A percentile compares a stretch with the other conserved stretches of the same genome.
phyloP scores from a whole-genome alignment of 371 early-diverging fungal species.

The Chytridium lagenaria region DNA sequence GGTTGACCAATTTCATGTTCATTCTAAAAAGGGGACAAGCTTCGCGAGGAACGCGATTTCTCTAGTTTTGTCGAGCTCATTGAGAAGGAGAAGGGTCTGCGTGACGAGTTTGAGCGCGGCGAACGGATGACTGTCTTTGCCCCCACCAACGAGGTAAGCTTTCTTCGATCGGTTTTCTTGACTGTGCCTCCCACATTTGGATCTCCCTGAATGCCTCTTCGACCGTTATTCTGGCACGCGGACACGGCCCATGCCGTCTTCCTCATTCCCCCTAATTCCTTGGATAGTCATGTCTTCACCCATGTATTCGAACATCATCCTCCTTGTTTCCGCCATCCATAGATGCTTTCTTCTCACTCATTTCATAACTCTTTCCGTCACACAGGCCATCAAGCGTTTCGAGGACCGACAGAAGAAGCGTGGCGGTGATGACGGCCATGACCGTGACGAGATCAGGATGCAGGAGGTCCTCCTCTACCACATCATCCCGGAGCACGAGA shows the following conservation, averaged over 20 bases:
- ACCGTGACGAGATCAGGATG: background rate
- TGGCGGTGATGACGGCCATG: background rate
- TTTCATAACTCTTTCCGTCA: too few relatives aligned
- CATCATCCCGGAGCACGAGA: conserved; percentile 30
- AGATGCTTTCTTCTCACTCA: too few relatives aligned
- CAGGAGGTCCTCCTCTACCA: conserved; percentile 32
- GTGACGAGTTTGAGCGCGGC: conserved; percentile 38
- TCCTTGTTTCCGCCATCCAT: too few relatives aligned
- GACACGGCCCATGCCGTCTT: too few relatives aligned
- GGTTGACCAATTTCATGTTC: too few relatives aligned
- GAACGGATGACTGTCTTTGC: conserved; percentile 29
- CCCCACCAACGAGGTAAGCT: conserved; percentile 27
- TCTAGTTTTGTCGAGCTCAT: conserved; percentile 35
- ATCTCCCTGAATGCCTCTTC: too few relatives aligned
- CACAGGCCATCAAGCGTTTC: conserved; percentile 23
- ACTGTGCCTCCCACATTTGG: too few relatives aligned
- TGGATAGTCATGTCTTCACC: background rate
- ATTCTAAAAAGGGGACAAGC: conserved; percentile 2
- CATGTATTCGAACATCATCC: too few relatives aligned
- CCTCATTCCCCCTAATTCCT: background rate
- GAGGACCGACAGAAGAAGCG: background rate
- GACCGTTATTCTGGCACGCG: too few relatives aligned
- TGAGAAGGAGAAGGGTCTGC: conserved; percentile 36
- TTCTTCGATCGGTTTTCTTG: too few relatives aligned
- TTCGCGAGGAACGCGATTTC: conserved; percentile 29